These are phyloP conservation scores for Filobasidium wieringae DNA, from an alignment of 768 basidiomycete genomes.

Conservation along the genomic window DNA sequence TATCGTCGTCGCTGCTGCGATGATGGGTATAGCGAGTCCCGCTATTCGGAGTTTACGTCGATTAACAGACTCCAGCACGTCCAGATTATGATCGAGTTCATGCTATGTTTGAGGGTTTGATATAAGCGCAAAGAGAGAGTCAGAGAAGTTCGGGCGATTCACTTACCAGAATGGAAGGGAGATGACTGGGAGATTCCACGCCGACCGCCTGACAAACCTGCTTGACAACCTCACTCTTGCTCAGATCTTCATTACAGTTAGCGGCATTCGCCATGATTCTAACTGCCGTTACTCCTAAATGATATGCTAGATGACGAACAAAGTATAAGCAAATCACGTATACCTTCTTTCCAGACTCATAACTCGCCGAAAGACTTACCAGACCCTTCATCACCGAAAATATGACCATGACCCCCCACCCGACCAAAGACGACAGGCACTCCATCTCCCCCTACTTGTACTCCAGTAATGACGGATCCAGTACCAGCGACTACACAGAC, in stretches of 20 bases:
- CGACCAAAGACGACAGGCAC: not conserved
- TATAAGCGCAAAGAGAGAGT: not conserved
- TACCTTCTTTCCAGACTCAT: not conserved
- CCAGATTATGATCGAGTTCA: not conserved
- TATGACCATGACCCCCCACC: not conserved
- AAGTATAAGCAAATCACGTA: not conserved
- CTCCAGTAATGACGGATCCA: not conserved
- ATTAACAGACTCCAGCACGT: not conserved
- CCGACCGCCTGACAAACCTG: not conserved
- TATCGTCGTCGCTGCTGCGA: not conserved
- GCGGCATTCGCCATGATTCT: not conserved
- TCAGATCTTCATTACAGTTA: not conserved
- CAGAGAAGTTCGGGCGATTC: not conserved
- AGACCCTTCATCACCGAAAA: not conserved
- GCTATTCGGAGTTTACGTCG: constrained; percentile 2
- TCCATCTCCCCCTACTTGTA: not conserved
- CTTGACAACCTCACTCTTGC: not conserved
- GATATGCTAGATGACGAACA: not conserved
- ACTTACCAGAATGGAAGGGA: not conserved
- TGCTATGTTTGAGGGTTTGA: not conserved
- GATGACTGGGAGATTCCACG: not conserved
- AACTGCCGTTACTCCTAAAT: not conserved
- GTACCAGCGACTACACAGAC: not conserved
- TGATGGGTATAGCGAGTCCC: not conserved
- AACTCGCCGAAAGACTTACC: not conserved